Evolutionary conservation across 208 protist species (phyloP), one percentile per base, ranked within the genome.

Genomic region (Crithidia sp.): DNA sequence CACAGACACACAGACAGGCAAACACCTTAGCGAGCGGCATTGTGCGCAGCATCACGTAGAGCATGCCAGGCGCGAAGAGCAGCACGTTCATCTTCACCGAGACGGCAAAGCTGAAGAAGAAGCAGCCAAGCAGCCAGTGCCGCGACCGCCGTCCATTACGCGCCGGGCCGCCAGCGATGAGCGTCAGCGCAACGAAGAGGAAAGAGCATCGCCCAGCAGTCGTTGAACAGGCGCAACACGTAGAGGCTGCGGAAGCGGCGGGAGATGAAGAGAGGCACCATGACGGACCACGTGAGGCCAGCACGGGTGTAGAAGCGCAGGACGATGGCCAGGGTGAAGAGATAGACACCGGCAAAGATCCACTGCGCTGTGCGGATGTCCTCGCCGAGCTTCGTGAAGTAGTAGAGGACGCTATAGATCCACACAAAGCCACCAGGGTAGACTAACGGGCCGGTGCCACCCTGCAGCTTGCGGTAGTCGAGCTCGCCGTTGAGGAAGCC

Each of bases 41-140:
- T 8, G 77, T 69, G 52, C 77, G 70, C 53, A 88, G 73, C 72
- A 93, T 68, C 13, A 95, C 81, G 63, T 88, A 82, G 5, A 95
- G 65, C 13, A 99, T 75, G 7, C 85, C 95, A 7, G 98, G 98
- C 1, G 90, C 84, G 77, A 95, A 98, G 7, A 99, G 86, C 8
- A 99, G 72, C 37, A 97, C 78, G 77, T 98, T 98, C 97, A 99
- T 99, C 77, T 99, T 99, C 41, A 99, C 81, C 2, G 94, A 98
- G 16, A 99, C 87, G 10, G 93, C 93, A n/a, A 92, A 68, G 66
- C 83, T 92, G 70, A 81, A 94, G 40, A 93, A 65, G 8, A 97
- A 68, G 58, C 77, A 87, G 7, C 90, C 90, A 5, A 92, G 49
- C 55, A 82, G 58, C 84, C 86, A 94, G n/a, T 76, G 72, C 6